Evolutionary conservation across 345 rosid species (phyloP), one percentile per base, ranked within the genome.

Genomic region (Eucalyptus regnans): DNA sequence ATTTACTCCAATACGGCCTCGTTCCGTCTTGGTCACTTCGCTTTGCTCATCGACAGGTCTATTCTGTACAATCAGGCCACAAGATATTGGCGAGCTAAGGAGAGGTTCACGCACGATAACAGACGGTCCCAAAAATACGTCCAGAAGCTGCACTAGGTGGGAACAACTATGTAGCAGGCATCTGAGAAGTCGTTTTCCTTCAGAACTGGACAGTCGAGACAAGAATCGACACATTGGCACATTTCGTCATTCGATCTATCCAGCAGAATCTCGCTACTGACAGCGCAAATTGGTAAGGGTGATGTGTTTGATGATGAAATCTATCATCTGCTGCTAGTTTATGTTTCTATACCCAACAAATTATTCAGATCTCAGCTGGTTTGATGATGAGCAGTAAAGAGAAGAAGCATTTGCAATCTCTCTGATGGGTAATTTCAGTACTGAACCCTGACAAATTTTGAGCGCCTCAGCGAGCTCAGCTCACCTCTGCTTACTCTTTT

Each of bases 41-140:
- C 87, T 90, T 91, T 92, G 92, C 93, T 87, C 91, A 22, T 80
- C 25, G 89, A 88, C 4, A 29, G 27, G 95, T 93, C 93, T 14
- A 44, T 51, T 49, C 90, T 89, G 20, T 25, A 71, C 85, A 20
- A n/a, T 33, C 84, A 25, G 33, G 84, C 41, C 84, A 58, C 79
- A 52, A 66, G 66, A 76, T 12, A 41, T 3, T 41, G 48, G 84
- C 48, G 16, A 76, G 84, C 48, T 27, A 20, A 76, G 84, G 7
- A 20, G 48, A 41, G 48, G 14, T 41, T 76, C 83, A 5, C 23
- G 83, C 27, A 41, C 29, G 27, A 76, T 6, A 9, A 41, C 83
- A 37, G 83, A 76, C 83, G 83, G 29, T n/a, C 87, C 87, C 51
- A 51, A n/a, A 51, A 12, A 51, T n/a, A 31, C 14, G 29, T 85